These are phyloP conservation scores for Pontederia paniculata DNA, from an alignment of 176 grass and related monocot genomes.

Conservation along the genomic window DNA sequence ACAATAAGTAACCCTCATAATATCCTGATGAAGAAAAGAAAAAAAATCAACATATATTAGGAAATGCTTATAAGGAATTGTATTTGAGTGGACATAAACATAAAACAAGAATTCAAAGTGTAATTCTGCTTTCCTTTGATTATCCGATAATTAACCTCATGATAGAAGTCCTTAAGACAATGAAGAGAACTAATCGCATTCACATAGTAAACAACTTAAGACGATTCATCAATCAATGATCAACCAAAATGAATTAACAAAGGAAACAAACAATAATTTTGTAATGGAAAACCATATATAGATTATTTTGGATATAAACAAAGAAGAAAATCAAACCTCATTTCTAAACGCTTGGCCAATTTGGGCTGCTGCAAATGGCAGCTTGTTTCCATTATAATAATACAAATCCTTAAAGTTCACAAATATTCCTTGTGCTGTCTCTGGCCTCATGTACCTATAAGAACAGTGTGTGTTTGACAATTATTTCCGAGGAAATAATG, in stretches of 20 bases:
- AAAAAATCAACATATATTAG: too few relatives aligned
- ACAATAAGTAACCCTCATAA: too few relatives aligned
- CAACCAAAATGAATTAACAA: neutral
- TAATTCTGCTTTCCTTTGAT: too few relatives aligned
- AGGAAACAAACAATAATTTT: neutral
- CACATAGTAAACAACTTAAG: too few relatives aligned
- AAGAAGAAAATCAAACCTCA: conserved; percentile 33
- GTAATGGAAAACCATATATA: neutral
- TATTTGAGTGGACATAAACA: too few relatives aligned
- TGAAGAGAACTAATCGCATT: too few relatives aligned
- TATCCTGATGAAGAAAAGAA: too few relatives aligned
- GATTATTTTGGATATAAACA: neutral
- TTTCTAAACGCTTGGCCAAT: conserved; percentile 75
- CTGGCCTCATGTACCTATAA: conserved; percentile 78
- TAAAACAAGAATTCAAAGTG: too few relatives aligned
- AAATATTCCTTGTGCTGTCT: conserved; percentile 83
- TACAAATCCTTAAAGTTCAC: conserved; percentile 88
- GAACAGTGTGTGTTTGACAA: neutral
- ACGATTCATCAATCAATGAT: neutral
- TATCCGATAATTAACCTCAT: too few relatives aligned
- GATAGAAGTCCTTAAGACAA: too few relatives aligned
- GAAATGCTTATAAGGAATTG: too few relatives aligned
- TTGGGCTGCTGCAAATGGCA: conserved; percentile 67
- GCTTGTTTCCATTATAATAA: conserved; percentile 75
- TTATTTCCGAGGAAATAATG: too few relatives aligned